Percentiles rank a stretch among this genome's conserved stretches.
phyloP scores from a whole-genome alignment of 306 rosid genomes.

The barrel medic (Medicago truncatula) region DNA sequence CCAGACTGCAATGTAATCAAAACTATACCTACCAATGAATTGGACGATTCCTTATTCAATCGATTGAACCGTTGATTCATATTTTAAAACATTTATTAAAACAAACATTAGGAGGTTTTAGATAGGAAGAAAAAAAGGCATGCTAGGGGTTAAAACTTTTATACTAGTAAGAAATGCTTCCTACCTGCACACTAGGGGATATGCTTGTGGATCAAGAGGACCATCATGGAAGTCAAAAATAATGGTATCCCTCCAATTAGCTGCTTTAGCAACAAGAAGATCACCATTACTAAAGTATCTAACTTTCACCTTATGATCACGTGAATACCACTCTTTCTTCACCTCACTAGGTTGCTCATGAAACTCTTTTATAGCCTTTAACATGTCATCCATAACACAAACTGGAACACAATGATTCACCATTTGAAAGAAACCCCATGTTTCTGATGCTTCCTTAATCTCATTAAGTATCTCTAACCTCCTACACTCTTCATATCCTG shows the following conservation, averaged over 20 bases:
- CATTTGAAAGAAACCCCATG: constrained; percentile 85
- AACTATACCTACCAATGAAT: no score
- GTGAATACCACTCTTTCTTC: constrained; percentile 77
- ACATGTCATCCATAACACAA: constrained; percentile 53
- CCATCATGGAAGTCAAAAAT: constrained; percentile 68
- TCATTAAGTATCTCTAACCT: constrained; percentile 48
- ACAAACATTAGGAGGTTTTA: no score
- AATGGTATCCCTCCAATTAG: constrained; percentile 88
- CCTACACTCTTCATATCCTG: constrained; percentile 41
- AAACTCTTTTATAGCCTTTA: constrained; percentile 54
- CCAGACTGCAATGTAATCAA: neutral
- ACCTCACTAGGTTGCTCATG: constrained; percentile 71
- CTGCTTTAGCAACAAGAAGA: constrained; percentile 65
- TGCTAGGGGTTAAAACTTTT: neutral
- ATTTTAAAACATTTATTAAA: no score
- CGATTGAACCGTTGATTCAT: no score
- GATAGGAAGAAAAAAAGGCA: no score
- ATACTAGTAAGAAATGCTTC: neutral
- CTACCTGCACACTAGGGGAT: constrained; percentile 71
- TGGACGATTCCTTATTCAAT: no score
- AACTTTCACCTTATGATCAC: constrained; percentile 56
- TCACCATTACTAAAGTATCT: constrained; percentile 75
- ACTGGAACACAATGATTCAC: constrained; percentile 71
- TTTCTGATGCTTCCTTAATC: constrained; percentile 63
- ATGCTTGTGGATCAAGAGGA: constrained; percentile 54